A percentile compares a stretch with the other conserved stretches of the same genome.
Conservation (phyloP, 2,329 filamentous ascomycete species). For the Trichoderma brevicompactum region DNA sequence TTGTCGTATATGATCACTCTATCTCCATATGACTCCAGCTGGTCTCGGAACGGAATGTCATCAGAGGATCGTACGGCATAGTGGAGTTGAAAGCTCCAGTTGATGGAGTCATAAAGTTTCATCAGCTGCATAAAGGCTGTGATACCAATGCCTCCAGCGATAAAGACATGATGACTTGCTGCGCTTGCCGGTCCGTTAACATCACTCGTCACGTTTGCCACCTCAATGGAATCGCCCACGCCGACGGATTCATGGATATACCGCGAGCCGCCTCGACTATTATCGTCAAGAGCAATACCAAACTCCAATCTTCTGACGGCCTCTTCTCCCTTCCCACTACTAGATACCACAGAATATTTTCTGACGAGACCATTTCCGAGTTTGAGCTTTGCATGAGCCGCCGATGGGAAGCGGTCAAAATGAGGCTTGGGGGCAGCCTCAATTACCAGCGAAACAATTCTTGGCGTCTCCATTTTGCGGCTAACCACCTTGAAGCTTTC, state of each 20-base stretch:
- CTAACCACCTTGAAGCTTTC: slow-evolving; percentile 53
- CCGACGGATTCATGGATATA: slow-evolving; percentile 58
- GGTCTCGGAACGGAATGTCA: slow-evolving; percentile 60
- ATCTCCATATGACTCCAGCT: slow-evolving; percentile 48
- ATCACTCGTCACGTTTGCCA: slow-evolving; percentile 55
- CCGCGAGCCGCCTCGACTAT: slow-evolving; percentile 63
- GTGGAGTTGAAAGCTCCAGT: slow-evolving; percentile 59
- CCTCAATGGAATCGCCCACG: slow-evolving; percentile 55
- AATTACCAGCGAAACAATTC: slow-evolving; percentile 57
- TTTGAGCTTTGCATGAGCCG: slow-evolving; percentile 61
- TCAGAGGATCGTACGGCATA: slow-evolving; percentile 58
- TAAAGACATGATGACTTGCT: slow-evolving; percentile 64
- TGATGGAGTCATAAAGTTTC: slow-evolving; percentile 47
- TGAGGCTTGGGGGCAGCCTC: slow-evolving; percentile 48
- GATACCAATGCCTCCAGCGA: slow-evolving; percentile 68
- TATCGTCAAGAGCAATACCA: slow-evolving; percentile 59
- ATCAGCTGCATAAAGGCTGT: slow-evolving; percentile 64
- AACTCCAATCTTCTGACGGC: slow-evolving; percentile 58
- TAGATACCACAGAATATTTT: slow-evolving; percentile 62
- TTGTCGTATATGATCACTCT: slow-evolving; percentile 58
- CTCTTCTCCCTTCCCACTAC: slow-evolving; percentile 26
- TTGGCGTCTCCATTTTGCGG: slow-evolving; percentile 55
- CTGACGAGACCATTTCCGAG: slow-evolving; percentile 61
- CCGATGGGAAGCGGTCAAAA: slow-evolving; percentile 45
- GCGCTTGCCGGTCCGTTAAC: slow-evolving; percentile 48